A percentile compares a stretch with the other conserved stretches of the same genome.
These are phyloP conservation scores for Alternaria longipes DNA, from an alignment of 2,329 filamentous ascomycete genomes.

Conservation along the genomic window DNA sequence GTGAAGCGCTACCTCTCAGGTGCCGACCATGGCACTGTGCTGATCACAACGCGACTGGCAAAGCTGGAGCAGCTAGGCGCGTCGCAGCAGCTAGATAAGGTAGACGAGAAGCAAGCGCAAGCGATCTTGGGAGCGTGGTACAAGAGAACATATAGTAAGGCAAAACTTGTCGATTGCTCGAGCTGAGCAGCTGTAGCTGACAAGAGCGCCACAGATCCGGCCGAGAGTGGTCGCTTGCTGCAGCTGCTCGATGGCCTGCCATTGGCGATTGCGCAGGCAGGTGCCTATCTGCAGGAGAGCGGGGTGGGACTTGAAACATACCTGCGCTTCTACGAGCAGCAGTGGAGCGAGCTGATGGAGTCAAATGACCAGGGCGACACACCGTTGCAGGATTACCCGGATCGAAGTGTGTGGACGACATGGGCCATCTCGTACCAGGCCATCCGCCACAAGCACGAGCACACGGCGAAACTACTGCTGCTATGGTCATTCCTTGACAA, in stretches of 20 bases:
- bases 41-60: conserved; percentile 31
- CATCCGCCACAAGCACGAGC: conserved; percentile 27
- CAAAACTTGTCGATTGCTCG: neutral
- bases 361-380: conserved; percentile 9
- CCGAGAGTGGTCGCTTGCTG: conserved; percentile 19
- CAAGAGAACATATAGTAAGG: conserved; percentile 24
- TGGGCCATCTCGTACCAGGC: conserved; percentile 46
- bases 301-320: conserved; percentile 26
- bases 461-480: conserved; percentile 37
- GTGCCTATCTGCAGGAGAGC: conserved; percentile 33
- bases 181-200: conserved; percentile 11
- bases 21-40: conserved; percentile 30
- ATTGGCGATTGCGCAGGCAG: conserved; percentile 34
- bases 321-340: conserved; percentile 37
- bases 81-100: conserved; percentile 23
- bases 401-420: conserved; percentile 42
- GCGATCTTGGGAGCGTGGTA: conserved; percentile 31
- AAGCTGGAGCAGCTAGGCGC: conserved; percentile 29
- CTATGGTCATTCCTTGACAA: conserved; percentile 41
- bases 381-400: conserved; percentile 34
- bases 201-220: conserved; percentile 16
- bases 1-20: conserved; percentile 25
- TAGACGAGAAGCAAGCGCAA: conserved; percentile 15
- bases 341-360: conserved; percentile 37
- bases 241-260: conserved; percentile 32